Evolutionary conservation across 2,329 filamentous ascomycete genomes (phyloP).

Genomic region (Alternaria panax): DNA sequence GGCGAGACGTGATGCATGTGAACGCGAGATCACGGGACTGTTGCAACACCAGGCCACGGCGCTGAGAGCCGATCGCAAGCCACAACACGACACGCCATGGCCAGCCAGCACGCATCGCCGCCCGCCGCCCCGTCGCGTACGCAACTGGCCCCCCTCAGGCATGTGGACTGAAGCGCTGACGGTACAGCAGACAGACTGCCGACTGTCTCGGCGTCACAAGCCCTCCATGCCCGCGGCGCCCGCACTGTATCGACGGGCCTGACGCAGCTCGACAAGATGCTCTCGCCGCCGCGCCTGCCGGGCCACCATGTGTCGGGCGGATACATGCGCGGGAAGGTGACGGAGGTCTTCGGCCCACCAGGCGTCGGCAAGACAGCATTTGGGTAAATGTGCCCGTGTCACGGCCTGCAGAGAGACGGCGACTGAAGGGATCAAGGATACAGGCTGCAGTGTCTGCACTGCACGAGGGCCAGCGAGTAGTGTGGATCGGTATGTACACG

Average conservation of each 20-base stretch:
- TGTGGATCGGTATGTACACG: conserved; percentile 78
- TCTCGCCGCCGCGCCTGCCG: conserved; percentile 38
- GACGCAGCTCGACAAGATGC: conserved; percentile 55
- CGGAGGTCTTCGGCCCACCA: conserved; percentile 87
- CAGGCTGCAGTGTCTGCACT: conserved; percentile 73
- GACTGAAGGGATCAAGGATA: conserved; percentile 62
- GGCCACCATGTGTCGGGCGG: conserved; percentile 55
- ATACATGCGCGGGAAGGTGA: conserved; percentile 77
- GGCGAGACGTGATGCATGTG: conserved; percentile 27
- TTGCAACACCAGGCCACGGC: conserved; percentile 7
- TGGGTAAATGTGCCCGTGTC: conserved; percentile 64
- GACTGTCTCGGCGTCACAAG: conserved; percentile 77
- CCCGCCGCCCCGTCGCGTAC: conserved; percentile 50
- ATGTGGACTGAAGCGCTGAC: conserved; percentile 22
- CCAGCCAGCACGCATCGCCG: conserved; percentile 35
- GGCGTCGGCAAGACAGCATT: conserved; percentile 86
- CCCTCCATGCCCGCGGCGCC: conserved; percentile 62
- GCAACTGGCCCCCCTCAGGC: conserved; percentile 16
- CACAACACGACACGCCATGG: conserved; percentile 36
- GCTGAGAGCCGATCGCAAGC: conserved; percentile 6
- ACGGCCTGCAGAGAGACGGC: conserved; percentile 19
- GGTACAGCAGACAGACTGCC: conserved; percentile 71
- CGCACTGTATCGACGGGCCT: conserved; percentile 59
- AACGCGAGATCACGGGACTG: conserved; percentile 33
- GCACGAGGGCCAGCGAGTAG: conserved; percentile 66